Evolutionary conservation across 768 basidiomycete genomes (phyloP).

Genomic region (Phylloporus sp.): DNA sequence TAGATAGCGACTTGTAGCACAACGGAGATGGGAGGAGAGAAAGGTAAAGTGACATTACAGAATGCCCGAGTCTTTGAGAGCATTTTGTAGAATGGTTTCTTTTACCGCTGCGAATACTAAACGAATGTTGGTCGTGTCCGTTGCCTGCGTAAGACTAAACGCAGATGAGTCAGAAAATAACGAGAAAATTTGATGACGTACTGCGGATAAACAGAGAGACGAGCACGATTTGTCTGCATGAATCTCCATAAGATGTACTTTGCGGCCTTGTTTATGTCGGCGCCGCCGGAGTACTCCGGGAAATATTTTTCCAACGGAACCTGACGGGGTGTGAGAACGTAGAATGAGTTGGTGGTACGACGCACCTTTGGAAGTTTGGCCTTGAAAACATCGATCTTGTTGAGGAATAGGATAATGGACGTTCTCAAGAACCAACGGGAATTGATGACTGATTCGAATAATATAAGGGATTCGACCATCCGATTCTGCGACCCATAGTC

Average conservation of each 20-base stretch:
- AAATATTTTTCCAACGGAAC: slow-evolving; percentile 77
- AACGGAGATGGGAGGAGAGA: slow-evolving; percentile 1
- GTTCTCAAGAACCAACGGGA: slow-evolving; percentile 72
- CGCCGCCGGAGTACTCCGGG: slow-evolving; percentile 84
- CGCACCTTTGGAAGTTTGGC: slow-evolving; percentile 57
- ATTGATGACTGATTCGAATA: slow-evolving; percentile 78
- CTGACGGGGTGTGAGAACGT: slow-evolving; percentile 29
- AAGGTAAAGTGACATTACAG: slow-evolving; percentile 37
- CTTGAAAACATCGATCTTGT: slow-evolving; percentile 78
- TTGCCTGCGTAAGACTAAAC: slow-evolving; percentile 76
- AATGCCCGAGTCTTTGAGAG: slow-evolving; percentile 81
- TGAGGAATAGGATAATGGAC: slow-evolving; percentile 64
- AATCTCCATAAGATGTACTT: slow-evolving; percentile 95
- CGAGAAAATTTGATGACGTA: slow-evolving; percentile 35
- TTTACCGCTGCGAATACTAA: slow-evolving; percentile 86
- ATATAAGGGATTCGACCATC: slow-evolving; percentile 68
- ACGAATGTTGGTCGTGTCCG: slow-evolving; percentile 79
- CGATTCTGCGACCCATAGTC: slow-evolving; percentile 48
- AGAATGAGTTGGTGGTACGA: background rate
- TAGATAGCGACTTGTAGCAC: slow-evolving; percentile 23
- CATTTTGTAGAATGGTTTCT: slow-evolving; percentile 91
- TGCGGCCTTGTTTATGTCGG: slow-evolving; percentile 90
- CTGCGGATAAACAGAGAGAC: slow-evolving; percentile 90
- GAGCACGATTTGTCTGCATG: slow-evolving; percentile 84
- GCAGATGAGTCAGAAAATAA: background rate